Evolutionary conservation across 2,329 filamentous ascomycete species (phyloP).

Genomic region (Microsporum audouinii): DNA sequence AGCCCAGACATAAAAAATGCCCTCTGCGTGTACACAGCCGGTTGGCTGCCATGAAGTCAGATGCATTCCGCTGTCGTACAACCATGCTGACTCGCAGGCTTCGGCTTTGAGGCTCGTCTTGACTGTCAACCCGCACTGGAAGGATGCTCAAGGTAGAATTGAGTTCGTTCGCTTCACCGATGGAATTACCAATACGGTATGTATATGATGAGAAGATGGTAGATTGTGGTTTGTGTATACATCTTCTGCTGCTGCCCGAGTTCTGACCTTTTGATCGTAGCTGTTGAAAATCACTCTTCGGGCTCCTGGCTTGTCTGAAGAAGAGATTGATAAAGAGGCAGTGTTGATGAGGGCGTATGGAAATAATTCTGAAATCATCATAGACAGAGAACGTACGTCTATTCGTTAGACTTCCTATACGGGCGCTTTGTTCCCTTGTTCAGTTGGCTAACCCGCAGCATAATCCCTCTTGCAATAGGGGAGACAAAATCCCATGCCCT

Average conservation of each 20-base stretch:
- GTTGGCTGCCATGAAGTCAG: constrained; percentile 18
- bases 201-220: constrained; percentile 20
- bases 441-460: constrained; percentile 3
- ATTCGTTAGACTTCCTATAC: neutral
- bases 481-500: constrained; percentile 65
- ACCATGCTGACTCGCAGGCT: constrained; percentile 60
- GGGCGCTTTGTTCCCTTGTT: neutral
- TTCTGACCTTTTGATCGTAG: constrained; percentile 21
- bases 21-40: constrained; percentile 6
- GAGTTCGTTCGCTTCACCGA: constrained; percentile 89
- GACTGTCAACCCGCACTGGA: constrained; percentile 74
- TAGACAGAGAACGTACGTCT: constrained; percentile 77
- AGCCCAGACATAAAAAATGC: neutral
- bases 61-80: constrained; percentile 66
- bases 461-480: constrained; percentile 30
- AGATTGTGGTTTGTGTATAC: neutral
- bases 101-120: constrained; percentile 72
- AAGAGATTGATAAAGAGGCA: constrained; percentile 71
- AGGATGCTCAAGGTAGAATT: constrained; percentile 57
- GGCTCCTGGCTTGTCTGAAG: constrained; percentile 55
- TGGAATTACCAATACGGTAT: constrained; percentile 88
- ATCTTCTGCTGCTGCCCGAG: neutral
- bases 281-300: constrained; percentile 41
- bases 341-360: constrained; percentile 88
- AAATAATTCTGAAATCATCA: constrained; percentile 84